These are phyloP conservation scores for Spathaspora hagerdaliae DNA, from an alignment of 805 yeast species.

Conservation along the genomic window DNA sequence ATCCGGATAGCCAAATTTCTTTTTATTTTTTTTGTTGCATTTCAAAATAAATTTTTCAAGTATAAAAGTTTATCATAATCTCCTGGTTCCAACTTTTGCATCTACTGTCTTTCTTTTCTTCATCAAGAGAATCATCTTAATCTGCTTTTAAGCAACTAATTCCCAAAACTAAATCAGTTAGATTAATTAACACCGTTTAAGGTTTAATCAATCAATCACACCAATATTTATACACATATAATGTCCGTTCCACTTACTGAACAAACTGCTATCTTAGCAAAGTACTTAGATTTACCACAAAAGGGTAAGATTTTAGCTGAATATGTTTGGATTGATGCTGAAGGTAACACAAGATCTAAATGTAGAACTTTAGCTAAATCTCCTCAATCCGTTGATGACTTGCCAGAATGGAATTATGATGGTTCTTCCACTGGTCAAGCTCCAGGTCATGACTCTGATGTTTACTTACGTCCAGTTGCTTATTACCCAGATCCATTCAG, in stretches of 20 bases:
- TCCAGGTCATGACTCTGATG: constrained; percentile 95
- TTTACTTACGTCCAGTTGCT: constrained; percentile 93
- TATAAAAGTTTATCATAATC: not conserved
- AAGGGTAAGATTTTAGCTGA: constrained; percentile 87
- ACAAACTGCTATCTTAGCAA: constrained; percentile 77
- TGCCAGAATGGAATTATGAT: constrained; percentile 99
- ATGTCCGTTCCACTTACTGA: constrained; percentile 43
- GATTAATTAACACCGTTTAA: not conserved
- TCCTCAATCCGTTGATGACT: constrained; percentile 72
- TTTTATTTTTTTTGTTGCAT: not conserved
- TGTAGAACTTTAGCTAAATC: constrained; percentile 77
- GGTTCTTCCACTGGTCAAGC: constrained; percentile 99
- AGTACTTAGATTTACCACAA: constrained; percentile 82
- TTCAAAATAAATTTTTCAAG: not conserved
- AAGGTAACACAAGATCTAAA: constrained; percentile 88
- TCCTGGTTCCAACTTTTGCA: not conserved
- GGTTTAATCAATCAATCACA: not conserved
- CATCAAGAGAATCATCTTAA: too few species aligned
- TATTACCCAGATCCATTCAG: constrained; percentile 96
- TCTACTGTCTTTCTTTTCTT: not conserved
- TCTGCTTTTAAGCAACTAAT: too few species aligned
- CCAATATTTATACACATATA: not conserved
- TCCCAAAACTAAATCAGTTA: too few species aligned
- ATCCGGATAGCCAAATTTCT: not conserved
- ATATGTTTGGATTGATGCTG: constrained; percentile 96